A percentile compares a stretch with the other conserved stretches of the same genome.
Conservation (phyloP, 2,329 filamentous ascomycete genomes). For the Aspergillus carbonarius region DNA sequence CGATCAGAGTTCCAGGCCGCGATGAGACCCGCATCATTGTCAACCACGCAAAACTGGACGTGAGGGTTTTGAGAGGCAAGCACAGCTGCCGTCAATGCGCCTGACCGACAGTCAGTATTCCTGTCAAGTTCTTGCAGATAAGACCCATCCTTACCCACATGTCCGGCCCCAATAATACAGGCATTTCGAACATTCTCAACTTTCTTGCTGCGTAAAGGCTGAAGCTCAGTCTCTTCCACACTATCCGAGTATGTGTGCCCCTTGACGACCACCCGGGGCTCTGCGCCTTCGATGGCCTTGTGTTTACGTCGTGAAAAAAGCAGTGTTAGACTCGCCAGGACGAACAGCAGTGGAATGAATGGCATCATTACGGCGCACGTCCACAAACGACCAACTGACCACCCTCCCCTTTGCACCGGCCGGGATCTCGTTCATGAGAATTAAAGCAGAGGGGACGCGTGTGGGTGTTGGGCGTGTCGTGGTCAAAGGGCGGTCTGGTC, state of each 20-base stretch:
- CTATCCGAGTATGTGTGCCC: constrained; percentile 22
- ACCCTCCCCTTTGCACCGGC: neutral
- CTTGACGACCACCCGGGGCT: constrained; percentile 16
- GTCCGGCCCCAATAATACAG: constrained; percentile 27
- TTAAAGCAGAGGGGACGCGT: neutral
- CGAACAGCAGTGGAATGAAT: constrained; percentile 19
- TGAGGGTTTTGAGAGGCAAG: constrained; percentile 28
- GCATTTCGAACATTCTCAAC: constrained; percentile 20
- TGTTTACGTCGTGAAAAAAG: constrained; percentile 16
- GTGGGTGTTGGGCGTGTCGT: neutral
- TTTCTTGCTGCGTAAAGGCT: neutral
- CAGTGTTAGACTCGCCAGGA: constrained; percentile 17
- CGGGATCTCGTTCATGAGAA: neutral
- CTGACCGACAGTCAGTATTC: constrained; percentile 2
- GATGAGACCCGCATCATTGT: constrained; percentile 24
- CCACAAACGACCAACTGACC: neutral
- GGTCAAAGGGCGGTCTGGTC: constrained; percentile 8
- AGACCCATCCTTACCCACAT: constrained; percentile 21
- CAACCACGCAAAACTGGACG: constrained; percentile 28
- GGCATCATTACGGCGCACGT: constrained; percentile 12
- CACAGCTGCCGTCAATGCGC: constrained; percentile 24
- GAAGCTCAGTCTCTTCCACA: constrained; percentile 6
- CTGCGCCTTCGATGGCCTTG: constrained; percentile 7
- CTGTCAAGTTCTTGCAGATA: neutral
- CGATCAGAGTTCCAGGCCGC: constrained; percentile 28